Evolutionary conservation across 1,284 basidiomycete genomes (phyloP), one percentile per base, ranked within the genome.

Genomic region (Violaceomyces palustris): DNA sequence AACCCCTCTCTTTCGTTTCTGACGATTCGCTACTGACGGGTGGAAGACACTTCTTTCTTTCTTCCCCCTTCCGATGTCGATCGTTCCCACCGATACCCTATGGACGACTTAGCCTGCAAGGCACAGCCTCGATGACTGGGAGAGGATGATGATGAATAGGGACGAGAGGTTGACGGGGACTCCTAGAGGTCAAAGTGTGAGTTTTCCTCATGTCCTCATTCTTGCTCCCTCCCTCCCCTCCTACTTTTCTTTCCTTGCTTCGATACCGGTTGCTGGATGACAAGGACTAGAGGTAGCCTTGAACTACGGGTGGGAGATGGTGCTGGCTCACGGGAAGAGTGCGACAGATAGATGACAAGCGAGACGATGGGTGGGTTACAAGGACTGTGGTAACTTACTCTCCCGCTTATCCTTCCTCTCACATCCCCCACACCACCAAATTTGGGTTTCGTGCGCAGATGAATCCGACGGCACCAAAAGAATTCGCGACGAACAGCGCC

Each of bases 81-180:
- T n/a, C 29, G 9, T 35, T 35, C 18, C 7, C 21, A 11, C 4
- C 24, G 35, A 24, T n/a, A n/a, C n/a, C n/a, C n/a, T n/a, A n/a
- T n/a, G n/a, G n/a, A n/a, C n/a, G n/a, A n/a, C n/a, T 3, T 42
- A 72, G 65, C 70, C 70, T 10, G 46, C 59, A 27, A 58, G 71
- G 24, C 61, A 72, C 61, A 58, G 57, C 39, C 43, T 74, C 30
- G 72, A 74, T 52, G 57, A 69, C 39, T 74, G 69, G 65, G 72
- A 74, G 34, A 45, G 62, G 15, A 68, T 72, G 62, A 73, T 74
- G 72, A 70, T 74, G 65, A 51, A 55, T 30, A 55, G 72, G 11
- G 72, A 74, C 42, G 57, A 71, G 42, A 44, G 69, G 7, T 42
- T 74, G 15, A 74, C 72, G 1, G 72, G 72, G 15, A 66, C 48